phyloP scores from a whole-genome alignment of 2,329 filamentous ascomycete species.

The Fusarium humuli region DNA sequence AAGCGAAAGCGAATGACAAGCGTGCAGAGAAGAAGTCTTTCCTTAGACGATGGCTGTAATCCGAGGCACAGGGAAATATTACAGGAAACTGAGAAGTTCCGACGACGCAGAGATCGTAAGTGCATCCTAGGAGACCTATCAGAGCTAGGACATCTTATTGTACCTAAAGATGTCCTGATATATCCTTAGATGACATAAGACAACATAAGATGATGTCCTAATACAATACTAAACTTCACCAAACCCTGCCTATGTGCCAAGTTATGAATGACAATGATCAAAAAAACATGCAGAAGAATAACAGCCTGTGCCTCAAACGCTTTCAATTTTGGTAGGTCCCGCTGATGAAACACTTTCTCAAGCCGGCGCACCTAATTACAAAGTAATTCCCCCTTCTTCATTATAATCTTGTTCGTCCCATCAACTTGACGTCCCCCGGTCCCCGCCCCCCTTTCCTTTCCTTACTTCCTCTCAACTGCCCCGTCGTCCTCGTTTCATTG shows the following conservation, averaged over 20 bases:
- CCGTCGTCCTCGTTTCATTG: slow-evolving; percentile 49
- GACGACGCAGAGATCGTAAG: background rate
- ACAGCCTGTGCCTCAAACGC: slow-evolving; percentile 16
- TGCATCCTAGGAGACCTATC: background rate
- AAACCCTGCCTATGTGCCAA: background rate
- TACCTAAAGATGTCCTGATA: background rate
- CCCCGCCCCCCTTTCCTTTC: background rate
- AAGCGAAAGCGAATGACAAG: background rate
- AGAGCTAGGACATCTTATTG: no score
- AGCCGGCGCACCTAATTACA: slow-evolving; percentile 33
- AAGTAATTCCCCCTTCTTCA: slow-evolving; percentile 15
- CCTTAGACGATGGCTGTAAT: background rate
- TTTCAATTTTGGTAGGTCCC: slow-evolving; percentile 41
- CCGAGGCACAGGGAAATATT: background rate
- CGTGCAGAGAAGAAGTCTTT: background rate
- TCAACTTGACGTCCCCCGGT: background rate
- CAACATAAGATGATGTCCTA: background rate
- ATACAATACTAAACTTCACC: background rate
- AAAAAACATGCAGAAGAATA: background rate
- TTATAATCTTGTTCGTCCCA: slow-evolving; percentile 4
- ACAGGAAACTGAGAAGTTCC: background rate
- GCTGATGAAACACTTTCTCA: slow-evolving; percentile 40
- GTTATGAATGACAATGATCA: background rate
- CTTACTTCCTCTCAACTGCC: slow-evolving; percentile 35
- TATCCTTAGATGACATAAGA: background rate